Conservation (phyloP, 129 eudicot genomes). For the Lactuca sativa region DNA sequence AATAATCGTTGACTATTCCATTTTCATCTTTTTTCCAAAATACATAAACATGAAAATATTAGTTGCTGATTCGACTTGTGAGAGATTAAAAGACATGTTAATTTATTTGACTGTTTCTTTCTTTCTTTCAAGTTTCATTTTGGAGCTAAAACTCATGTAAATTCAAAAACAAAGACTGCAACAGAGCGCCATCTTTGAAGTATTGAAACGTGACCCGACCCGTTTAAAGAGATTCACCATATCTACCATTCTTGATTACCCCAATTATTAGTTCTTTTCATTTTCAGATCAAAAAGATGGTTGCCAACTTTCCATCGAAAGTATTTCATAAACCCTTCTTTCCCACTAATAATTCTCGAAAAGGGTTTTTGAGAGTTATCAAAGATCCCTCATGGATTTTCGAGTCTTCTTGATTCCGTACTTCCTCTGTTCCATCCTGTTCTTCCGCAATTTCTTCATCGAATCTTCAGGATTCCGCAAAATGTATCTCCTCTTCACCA, state of each 20-base stretch:
- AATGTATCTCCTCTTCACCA: conserved; percentile 18
- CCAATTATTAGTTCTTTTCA: conserved; percentile 2
- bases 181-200: not conserved
- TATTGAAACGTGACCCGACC: conserved; percentile 7
- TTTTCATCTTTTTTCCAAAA: too few relatives aligned
- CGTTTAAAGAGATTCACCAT: not conserved
- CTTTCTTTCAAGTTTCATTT: not conserved
- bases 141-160: too few relatives aligned
- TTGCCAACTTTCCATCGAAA: not conserved
- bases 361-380: conserved; percentile 28
- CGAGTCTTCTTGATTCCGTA: conserved; percentile 10
- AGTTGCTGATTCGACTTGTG: too few relatives aligned
- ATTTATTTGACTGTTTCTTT: too few relatives aligned
- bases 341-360: conserved; percentile 2
- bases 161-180: too few relatives aligned
- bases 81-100: too few relatives aligned
- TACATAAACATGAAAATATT: too few relatives aligned
- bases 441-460: conserved; percentile 23
- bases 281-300: conserved; percentile 2
- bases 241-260: conserved; percentile 20
- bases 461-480: conserved; percentile 23
- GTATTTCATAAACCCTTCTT: conserved; percentile 15
- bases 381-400: conserved; percentile 23
- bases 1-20: too few relatives aligned
- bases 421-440: conserved; percentile 13